Evolutionary conservation across 192 early-diverging fungal species (phyloP).

Genomic region (Podila epigama): DNA sequence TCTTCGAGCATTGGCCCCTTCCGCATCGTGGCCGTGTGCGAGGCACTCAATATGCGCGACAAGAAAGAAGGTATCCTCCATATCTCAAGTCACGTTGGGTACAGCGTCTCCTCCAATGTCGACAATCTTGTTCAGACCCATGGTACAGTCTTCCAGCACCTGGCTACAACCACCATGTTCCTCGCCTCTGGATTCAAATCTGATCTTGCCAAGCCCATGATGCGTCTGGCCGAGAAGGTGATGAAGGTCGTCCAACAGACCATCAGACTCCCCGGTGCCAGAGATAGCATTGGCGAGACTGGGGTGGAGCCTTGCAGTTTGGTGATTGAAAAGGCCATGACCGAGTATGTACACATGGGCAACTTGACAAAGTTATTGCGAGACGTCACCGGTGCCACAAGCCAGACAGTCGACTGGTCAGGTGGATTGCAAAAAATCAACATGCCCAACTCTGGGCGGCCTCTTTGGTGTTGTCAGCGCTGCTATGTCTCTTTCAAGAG

Average conservation of each 20-base stretch:
- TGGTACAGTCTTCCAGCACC: slow-evolving; percentile 32
- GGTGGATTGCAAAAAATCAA: slow-evolving; percentile 31
- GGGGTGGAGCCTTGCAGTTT: slow-evolving; percentile 22
- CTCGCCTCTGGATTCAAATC: slow-evolving; percentile 15
- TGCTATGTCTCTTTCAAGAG: slow-evolving; percentile 18
- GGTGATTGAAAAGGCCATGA: slow-evolving; percentile 31
- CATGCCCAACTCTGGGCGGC: slow-evolving; percentile 19
- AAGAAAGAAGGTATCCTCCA: slow-evolving; percentile 10
- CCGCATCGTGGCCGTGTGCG: slow-evolving; percentile 31
- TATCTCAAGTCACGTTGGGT: slow-evolving; percentile 27
- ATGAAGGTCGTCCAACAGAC: slow-evolving; percentile 17
- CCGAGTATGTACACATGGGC: slow-evolving; percentile 29
- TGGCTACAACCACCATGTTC: slow-evolving; percentile 24
- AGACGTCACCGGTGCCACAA: slow-evolving; percentile 25
- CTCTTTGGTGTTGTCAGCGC: slow-evolving; percentile 34
- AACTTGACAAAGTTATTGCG: slow-evolving; percentile 17
- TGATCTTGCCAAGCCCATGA: slow-evolving; percentile 4
- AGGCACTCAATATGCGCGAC: slow-evolving; percentile 22
- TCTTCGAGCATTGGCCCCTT: slow-evolving; percentile 17
- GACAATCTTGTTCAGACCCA: slow-evolving; percentile 27
- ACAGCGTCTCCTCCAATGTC: slow-evolving; percentile 17
- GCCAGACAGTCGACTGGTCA: slow-evolving; percentile 14
- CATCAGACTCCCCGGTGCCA: background rate
- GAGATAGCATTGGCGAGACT: slow-evolving; percentile 4
- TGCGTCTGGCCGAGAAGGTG: slow-evolving; percentile 28